Evolutionary conservation across 2,329 filamentous ascomycete species (phyloP).

Genomic region (Fusarium udum): DNA sequence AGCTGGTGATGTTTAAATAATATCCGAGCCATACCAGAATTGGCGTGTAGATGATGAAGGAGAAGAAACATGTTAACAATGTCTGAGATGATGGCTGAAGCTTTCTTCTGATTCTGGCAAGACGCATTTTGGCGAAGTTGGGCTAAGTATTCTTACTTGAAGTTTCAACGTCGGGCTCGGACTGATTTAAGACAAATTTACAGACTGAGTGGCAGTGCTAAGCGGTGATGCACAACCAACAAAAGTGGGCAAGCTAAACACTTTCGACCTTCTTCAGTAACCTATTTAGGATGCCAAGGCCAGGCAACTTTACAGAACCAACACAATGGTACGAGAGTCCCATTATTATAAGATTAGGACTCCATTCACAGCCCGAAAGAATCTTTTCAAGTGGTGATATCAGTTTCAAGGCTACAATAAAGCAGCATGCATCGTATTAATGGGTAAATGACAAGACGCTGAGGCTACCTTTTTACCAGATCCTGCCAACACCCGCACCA

Average conservation of each 20-base stretch:
- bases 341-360: not conserved
- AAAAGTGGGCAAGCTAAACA: not conserved
- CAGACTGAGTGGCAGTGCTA: not conserved
- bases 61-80: not conserved
- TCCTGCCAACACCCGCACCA: conserved; percentile 58
- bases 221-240: not conserved
- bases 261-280: not conserved
- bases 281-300: not conserved
- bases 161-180: not conserved
- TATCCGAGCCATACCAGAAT: not conserved
- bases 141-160: no score
- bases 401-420: not conserved
- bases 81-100: not conserved
- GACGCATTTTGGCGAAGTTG: not conserved
- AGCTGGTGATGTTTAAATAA: not conserved
- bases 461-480: conserved; percentile 22
- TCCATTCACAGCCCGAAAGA: not conserved
- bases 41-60: not conserved
- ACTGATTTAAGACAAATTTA: not conserved
- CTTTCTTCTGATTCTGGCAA: not conserved
- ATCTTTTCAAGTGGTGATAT: not conserved
- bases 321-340: not conserved
- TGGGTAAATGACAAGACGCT: fast-evolving
- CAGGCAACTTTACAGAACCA: not conserved
- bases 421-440: not conserved